Conservation (phyloP, 2,329 filamentous ascomycete genomes). For the Penicillium nordicum region DNA sequence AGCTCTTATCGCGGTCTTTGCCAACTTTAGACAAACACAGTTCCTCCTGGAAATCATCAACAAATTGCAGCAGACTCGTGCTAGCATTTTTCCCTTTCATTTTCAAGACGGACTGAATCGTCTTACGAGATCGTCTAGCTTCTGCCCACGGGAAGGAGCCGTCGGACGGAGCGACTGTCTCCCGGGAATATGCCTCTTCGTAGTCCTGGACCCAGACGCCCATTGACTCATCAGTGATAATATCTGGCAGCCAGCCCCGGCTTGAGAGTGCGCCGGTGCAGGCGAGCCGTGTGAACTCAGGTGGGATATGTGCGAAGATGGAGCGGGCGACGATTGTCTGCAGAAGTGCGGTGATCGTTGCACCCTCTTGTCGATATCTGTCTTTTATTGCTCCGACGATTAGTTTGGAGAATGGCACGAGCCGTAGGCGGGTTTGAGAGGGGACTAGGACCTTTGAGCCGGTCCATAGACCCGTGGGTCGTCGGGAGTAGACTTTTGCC, state of each 20-base stretch:
- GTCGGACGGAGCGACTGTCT: conserved; percentile 3
- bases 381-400: conserved; percentile 30
- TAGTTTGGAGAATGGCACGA: conserved; percentile 31
- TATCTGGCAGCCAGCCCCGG: conserved; percentile 36
- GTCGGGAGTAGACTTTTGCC: conserved; percentile 30
- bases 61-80: conserved; percentile 41
- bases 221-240: conserved; percentile 37
- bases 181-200: conserved; percentile 29
- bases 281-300: conserved; percentile 29
- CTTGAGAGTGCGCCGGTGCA: conserved; percentile 38
- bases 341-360: conserved; percentile 43
- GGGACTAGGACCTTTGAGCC: conserved; percentile 28
- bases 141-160: conserved; percentile 34
- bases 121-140: conserved; percentile 29
- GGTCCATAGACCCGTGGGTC: conserved; percentile 36
- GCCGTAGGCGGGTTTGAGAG: conserved; percentile 27
- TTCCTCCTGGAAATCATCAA: conserved; percentile 38
- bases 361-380: conserved; percentile 36
- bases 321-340: conserved; percentile 40
- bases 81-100: conserved; percentile 33
- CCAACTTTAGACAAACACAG: conserved; percentile 40
- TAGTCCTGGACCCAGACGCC: conserved; percentile 40
- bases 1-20: conserved; percentile 36
- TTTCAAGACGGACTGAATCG: conserved; percentile 27
- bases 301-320: conserved; percentile 33